Evolutionary conservation across 1,139 yeast genomes (phyloP), one percentile per base, ranked within the genome.

Genomic region (Yamadazyma oceani): DNA sequence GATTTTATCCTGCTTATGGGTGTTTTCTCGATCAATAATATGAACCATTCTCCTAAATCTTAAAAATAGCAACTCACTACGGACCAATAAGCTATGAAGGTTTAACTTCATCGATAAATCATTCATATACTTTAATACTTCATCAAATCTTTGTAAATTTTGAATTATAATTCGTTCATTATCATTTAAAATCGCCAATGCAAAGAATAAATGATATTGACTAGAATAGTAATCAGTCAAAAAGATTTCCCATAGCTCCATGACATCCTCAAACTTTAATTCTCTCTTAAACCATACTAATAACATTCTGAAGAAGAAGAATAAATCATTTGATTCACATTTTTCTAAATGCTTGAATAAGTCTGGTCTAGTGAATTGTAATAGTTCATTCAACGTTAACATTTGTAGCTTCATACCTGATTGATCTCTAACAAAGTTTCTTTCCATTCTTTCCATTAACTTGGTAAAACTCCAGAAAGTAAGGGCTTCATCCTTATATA

Each of bases 241-340:
- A 41, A 92, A 67, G 1, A 85, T 80, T 55, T 94, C 97, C 98
- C 97, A 92, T 28, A 92, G 69, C 22, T 78, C 66, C 51, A 85
- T 65, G 2, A 88, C 87, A 43, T 87, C 89, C 38, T 79, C 78
- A 78, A 94, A 88, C 27, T 74, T 76, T 46, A 94, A 83, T 57
- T 92, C 99, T 37, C 99, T 78, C 58, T 94, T 92, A 58, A 78
- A 94, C 96, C 97, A 89, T 3, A 92, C 97, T 31, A 92, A 67
- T 13, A 92, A 66, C 97, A 92, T 90, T 43, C 98, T 69, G 69
- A 94, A 92, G 53, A 90, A 89, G 71, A 92, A 92, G 58, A 92
- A 92, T 43, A 94, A 73, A 55, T 92, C 92, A 22, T 83, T 85
- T 1, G 96, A 83, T 51, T 90, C 97, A 54, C 96, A 89, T 54